phyloP scores from a whole-genome alignment of 495 filamentous ascomycete genomes.

The Xylaria grammica region DNA sequence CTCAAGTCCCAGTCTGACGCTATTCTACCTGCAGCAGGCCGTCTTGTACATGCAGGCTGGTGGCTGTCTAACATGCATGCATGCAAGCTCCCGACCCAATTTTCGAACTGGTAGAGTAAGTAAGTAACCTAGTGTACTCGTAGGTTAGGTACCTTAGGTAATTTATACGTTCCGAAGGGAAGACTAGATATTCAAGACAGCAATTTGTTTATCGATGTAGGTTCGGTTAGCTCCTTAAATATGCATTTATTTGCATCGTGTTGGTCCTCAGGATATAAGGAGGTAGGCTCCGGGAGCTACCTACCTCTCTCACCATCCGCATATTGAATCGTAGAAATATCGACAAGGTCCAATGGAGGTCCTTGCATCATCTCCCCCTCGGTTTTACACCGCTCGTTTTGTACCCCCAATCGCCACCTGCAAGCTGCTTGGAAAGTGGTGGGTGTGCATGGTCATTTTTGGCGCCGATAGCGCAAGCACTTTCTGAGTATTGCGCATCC shows the following conservation, averaged over 20 bases:
- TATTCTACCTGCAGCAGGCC: neutral
- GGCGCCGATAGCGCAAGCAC: slow-evolving; percentile 9
- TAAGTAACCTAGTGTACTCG: neutral
- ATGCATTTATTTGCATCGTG: too few relatives aligned
- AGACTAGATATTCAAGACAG: neutral
- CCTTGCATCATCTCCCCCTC: neutral
- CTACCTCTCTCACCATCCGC: neutral
- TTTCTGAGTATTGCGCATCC: slow-evolving; percentile 2
- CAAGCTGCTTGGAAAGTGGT: neutral
- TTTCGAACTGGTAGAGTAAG: neutral
- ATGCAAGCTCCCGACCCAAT: neutral
- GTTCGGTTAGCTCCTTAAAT: too few relatives aligned
- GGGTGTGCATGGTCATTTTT: slow-evolving; percentile 5
- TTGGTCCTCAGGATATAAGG: too few relatives aligned
- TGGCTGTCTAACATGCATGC: slow-evolving; percentile 9
- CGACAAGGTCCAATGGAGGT: neutral
- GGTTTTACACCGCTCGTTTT: slow-evolving; percentile 1
- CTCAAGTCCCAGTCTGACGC: neutral
- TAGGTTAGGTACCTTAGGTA: too few relatives aligned
- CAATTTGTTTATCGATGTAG: neutral
- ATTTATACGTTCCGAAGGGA: too few relatives aligned
- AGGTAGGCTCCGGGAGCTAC: too few relatives aligned
- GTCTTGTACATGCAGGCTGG: slow-evolving; percentile 4
- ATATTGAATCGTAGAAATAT: neutral
- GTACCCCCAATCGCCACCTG: neutral